Percentiles rank a stretch among this genome's conserved stretches.
phyloP scores from a whole-genome alignment of 1,284 basidiomycete genomes.

The Butyriboletus appendiculatus region DNA sequence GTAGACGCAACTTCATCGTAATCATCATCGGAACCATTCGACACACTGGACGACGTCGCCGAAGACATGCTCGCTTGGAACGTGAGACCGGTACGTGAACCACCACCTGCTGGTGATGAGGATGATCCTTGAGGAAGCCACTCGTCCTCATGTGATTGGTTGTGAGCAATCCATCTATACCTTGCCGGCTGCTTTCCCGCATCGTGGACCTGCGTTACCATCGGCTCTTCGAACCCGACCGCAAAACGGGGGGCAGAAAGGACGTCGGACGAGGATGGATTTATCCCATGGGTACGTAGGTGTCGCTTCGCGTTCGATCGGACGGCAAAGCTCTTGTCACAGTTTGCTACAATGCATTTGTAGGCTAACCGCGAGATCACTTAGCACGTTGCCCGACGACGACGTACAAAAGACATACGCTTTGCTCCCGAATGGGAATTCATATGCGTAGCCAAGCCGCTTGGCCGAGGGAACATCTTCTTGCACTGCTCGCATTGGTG shows the following conservation, averaged over 20 bases:
- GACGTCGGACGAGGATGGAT: constrained; percentile 25
- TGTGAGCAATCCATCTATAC: constrained; percentile 45
- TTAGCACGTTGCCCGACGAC: constrained; percentile 9
- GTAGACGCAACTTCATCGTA: constrained; percentile 16
- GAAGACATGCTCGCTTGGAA: constrained; percentile 33
- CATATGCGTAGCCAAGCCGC: constrained; percentile 66
- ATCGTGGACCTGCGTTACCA: constrained; percentile 45
- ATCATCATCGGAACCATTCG: constrained; percentile 31
- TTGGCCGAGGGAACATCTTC: constrained; percentile 64
- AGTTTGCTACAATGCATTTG: constrained; percentile 49
- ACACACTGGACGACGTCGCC: constrained; percentile 24
- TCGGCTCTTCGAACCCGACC: constrained; percentile 47
- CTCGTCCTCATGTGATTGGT: constrained; percentile 28
- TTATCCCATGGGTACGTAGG: constrained; percentile 52
- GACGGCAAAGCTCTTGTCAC: constrained; percentile 57
- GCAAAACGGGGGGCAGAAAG: constrained; percentile 36
- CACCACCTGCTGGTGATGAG: constrained; percentile 20
- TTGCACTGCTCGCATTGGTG: constrained; percentile 53
- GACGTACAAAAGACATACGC: constrained; percentile 43
- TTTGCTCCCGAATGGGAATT: constrained; percentile 64
- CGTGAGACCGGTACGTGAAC: constrained; percentile 11
- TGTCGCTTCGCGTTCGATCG: constrained; percentile 64
- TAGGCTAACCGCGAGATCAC: constrained; percentile 41
- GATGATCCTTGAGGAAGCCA: constrained; percentile 18
- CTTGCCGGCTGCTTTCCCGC: constrained; percentile 41